phyloP scores from a whole-genome alignment of 2,329 filamentous ascomycete genomes.

The Fusarium neocosmosporiellum region DNA sequence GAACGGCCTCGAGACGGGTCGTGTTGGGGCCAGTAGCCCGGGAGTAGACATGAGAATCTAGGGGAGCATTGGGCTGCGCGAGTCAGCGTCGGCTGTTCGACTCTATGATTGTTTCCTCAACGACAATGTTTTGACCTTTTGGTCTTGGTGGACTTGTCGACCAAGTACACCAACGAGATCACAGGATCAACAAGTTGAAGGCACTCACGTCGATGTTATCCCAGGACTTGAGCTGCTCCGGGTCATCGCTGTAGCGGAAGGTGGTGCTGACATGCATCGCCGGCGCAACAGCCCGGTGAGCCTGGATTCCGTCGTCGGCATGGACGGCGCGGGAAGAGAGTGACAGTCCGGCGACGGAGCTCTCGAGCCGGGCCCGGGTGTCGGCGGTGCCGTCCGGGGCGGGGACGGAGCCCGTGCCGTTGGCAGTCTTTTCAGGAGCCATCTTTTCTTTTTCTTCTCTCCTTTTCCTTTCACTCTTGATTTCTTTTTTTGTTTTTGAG shows the following conservation, averaged over 20 bases:
- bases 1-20: slow-evolving; percentile 85
- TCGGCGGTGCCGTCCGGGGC: slow-evolving; percentile 21
- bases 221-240: slow-evolving; percentile 68
- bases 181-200: background rate
- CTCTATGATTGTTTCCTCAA: background rate
- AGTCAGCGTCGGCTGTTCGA: slow-evolving; percentile 10
- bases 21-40: slow-evolving; percentile 82
- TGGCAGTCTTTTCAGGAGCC: slow-evolving; percentile 37
- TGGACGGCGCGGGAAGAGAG: slow-evolving; percentile 82
- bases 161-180: background rate
- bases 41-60: slow-evolving; percentile 84
- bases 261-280: slow-evolving; percentile 92
- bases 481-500: background rate
- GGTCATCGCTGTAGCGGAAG: slow-evolving; percentile 82
- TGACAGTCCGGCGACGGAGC: slow-evolving; percentile 47
- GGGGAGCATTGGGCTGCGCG: slow-evolving; percentile 59
- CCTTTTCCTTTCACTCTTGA: background rate
- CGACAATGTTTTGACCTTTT: background rate
- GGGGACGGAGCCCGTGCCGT: slow-evolving; percentile 3
- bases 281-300: slow-evolving; percentile 83
- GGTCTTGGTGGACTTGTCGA: background rate
- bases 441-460: slow-evolving; percentile 10
- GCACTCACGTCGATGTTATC: slow-evolving; percentile 66
- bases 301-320: slow-evolving; percentile 81
- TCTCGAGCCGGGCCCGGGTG: slow-evolving; percentile 10